Conservation (phyloP, 495 filamentous ascomycete genomes). For the Aspergillus bridgeri region DNA sequence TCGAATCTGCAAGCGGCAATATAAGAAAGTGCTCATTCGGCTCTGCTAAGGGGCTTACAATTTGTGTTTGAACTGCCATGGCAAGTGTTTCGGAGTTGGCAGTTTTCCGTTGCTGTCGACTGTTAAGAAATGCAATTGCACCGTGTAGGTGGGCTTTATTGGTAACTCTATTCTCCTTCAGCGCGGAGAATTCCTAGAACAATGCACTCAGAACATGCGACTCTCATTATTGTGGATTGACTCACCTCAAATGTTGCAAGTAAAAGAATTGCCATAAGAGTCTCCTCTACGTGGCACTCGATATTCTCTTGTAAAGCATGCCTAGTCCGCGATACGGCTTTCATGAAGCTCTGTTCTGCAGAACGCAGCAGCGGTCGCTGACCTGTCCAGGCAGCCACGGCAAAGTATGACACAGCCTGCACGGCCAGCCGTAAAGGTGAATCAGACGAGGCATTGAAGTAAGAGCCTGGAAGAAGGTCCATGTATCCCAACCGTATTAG, state of each 20-base stretch:
- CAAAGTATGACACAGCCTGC: constrained; percentile 57
- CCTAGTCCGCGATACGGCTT: constrained; percentile 53
- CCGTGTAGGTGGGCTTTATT: constrained; percentile 31
- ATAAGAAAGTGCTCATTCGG: background rate
- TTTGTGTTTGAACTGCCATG: constrained; percentile 29
- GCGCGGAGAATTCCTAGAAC: constrained; percentile 29
- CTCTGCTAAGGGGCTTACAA: constrained; percentile 20
- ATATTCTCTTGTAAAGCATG: constrained; percentile 48
- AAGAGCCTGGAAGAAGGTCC: constrained; percentile 54
- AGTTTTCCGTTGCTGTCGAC: constrained; percentile 13
- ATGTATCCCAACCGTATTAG: constrained; percentile 30
- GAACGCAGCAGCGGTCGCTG: constrained; percentile 37
- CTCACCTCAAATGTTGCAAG: constrained; percentile 63
- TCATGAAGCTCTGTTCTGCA: constrained; percentile 35
- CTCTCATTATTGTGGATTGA: background rate
- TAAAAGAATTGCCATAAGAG: constrained; percentile 59
- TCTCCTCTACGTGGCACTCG: constrained; percentile 48
- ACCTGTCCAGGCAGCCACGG: constrained; percentile 41
- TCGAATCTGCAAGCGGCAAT: constrained; percentile 20
- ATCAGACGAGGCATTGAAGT: constrained; percentile 42
- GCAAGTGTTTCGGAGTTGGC: constrained; percentile 19
- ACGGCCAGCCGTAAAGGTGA: constrained; percentile 55
- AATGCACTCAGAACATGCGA: background rate
- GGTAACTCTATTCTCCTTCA: constrained; percentile 23
- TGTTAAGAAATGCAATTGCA: constrained; percentile 35